Conservation (phyloP, 2,329 filamentous ascomycete genomes). For the Epichloe bromicola region DNA sequence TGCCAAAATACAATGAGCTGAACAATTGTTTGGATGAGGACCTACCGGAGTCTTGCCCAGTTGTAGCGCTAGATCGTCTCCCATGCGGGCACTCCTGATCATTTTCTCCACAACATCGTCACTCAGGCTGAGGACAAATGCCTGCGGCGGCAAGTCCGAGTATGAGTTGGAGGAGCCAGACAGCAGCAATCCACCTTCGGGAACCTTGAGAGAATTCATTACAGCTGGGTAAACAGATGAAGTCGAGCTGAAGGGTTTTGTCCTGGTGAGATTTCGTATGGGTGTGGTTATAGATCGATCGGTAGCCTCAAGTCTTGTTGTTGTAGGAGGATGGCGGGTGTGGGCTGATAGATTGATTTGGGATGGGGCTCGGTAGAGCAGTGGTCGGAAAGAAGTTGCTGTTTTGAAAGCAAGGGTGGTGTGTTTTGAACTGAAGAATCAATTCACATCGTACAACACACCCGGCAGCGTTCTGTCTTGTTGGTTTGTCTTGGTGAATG, state of each 20-base stretch:
- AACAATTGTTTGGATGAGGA: constrained; percentile 8
- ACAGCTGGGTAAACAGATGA: constrained; percentile 8
- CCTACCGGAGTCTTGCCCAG: constrained; percentile 48
- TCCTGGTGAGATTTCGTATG: background rate
- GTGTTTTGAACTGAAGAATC: background rate
- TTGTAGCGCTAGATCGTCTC: constrained; percentile 42
- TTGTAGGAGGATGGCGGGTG: background rate
- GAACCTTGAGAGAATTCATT: constrained; percentile 43
- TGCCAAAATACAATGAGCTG: background rate
- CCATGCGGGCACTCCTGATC: constrained; percentile 46
- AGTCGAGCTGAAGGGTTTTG: background rate
- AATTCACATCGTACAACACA: constrained; percentile 1
- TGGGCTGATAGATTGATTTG: background rate
- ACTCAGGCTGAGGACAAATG: constrained; percentile 44
- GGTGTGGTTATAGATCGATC: background rate
- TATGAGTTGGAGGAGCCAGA: constrained; percentile 34
- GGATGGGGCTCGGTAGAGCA: background rate
- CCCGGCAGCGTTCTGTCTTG: constrained; percentile 4
- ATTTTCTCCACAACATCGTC: constrained; percentile 48
- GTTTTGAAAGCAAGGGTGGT: background rate
- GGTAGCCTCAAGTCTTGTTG: background rate
- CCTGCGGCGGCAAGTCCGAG: constrained; percentile 36
- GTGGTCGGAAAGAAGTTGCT: background rate
- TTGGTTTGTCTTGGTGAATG: constrained; percentile 2
- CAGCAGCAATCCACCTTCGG: constrained; percentile 44